Conservation (phyloP, 1,284 basidiomycete species). For the Papiliotrema terrestris region DNA sequence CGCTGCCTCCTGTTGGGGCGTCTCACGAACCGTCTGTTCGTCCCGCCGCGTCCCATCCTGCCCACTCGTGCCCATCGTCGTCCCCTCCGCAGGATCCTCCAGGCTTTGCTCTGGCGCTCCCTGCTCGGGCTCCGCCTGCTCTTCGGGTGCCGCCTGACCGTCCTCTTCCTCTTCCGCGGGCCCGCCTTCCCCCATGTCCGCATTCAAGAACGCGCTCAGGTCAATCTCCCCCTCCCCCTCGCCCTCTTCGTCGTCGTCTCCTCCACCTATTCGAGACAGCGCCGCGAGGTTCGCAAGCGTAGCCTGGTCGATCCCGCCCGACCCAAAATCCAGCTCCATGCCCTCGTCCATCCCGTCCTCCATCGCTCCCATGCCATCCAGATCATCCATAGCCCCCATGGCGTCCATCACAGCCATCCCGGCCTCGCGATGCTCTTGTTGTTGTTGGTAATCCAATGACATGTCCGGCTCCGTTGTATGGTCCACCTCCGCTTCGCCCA, state of each 20-base stretch:
- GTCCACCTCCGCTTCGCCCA: not conserved
- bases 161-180: not conserved
- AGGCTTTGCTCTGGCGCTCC: not conserved
- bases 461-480: not conserved
- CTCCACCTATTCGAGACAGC: conserved; percentile 25
- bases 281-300: conserved; percentile 45
- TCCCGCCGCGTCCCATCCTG: too few species aligned
- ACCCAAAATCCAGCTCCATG: not conserved
- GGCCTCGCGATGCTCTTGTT: too few species aligned
- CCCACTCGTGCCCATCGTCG: too few species aligned
- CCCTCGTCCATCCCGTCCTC: not conserved
- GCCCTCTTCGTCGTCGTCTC: conserved; percentile 11
- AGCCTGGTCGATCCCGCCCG: conserved; percentile 34
- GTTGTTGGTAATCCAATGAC: not conserved
- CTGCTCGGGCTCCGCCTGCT: not conserved
- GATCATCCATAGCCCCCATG: not conserved
- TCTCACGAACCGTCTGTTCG: too few species aligned
- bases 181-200: not conserved
- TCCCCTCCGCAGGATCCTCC: not conserved
- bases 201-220: not conserved
- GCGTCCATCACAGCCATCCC: too few species aligned
- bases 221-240: conserved; percentile 9
- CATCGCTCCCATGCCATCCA: not conserved
- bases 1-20: too few species aligned
- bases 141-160: not conserved